Base-by-base conservation (phyloP, 2,329 filamentous ascomycete genomes). In the Clonostachys chloroleuca region DNA sequence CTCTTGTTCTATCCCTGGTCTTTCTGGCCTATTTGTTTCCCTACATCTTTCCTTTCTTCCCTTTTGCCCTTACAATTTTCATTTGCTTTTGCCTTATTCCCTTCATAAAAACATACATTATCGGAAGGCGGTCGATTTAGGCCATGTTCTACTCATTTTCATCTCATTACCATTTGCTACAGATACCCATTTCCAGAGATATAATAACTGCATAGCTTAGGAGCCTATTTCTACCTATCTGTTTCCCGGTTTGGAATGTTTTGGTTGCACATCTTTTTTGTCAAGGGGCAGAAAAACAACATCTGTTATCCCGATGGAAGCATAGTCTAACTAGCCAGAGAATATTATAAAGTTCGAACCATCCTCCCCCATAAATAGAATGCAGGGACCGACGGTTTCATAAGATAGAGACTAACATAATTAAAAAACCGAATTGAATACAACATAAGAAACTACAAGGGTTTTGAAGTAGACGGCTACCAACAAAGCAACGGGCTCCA, bases 171-270 rank as follows among this genome's bases (percentile, higher is more conserved):
- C 34, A 35, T 43, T 37, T 33, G 39, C 24, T 42, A 30, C 16
- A 18, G 33, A 42, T 47, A 49, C 54, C 54, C 56, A 59, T 56
- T 46, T 47, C 51, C 49, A 51, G 37, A 18, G n/a, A 30, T 30
- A 30, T 30, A 30, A 30, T 30, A 30, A 12, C 12, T 12, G 12
- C 40, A 13, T 14, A 14, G 13, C 16, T 42, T 17, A n/a, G 12
- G 12, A 13, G 12, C 12, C 24, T n/a, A 12, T 17, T 42, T 42
- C 40, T 42, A n/a, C 40, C 40, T 17, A 14, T 42, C 16, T 42
- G 12, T 17, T 42, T 17, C 40, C 12, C 24, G 12, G 16, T 42
- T 12, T 42, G n/a, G 37, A 13, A 42, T n/a, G 12, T n/a, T 17
- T 17, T 30, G 24, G 24, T 30, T 30, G 49, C 46, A 24, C 18